Base-by-base conservation (phyloP, 2,329 filamentous ascomycete genomes). In the Trichophyton mentagrophytes region DNA sequence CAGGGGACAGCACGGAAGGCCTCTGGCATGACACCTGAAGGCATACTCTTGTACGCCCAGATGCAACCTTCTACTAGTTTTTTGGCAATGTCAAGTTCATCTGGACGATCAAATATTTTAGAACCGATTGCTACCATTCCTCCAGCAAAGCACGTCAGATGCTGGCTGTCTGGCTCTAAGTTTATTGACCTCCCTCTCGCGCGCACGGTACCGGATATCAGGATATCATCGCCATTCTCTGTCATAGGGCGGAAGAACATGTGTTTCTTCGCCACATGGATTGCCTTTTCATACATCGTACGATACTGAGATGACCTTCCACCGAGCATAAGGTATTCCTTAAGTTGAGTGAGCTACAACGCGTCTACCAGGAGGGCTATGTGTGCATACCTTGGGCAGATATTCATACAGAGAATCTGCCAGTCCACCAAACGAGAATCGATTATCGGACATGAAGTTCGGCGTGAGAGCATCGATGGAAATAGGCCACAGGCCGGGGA, bases 201-300 rank as follows among this genome's bases (percentile, higher is more conserved):
- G 44, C 33, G 58, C 11, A 60, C 51, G 65, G 84, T 84, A 25
- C 87, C 86, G 0, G 88, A 83, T 63, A 93, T 84, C 2, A 93
- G 79, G n/a, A 93, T 82, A 62, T 92, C 83, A 58, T 82, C 82
- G 59, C 82, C 77, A 33, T 82, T 80, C 5, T 84, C 80, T 22
- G 84, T 81, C 83, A 93, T 87, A 0, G 90, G 90, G 3, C 86
- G 82, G 73, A 84, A 95, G 61, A 95, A 82, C 8, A 95, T 79
- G 71, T 88, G 81, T 65, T 89, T 80, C 65, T 87, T 87, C 40
- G 86, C 82, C 0, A 84, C 84, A 3, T 86, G 82, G 33, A 86
- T 81, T 3, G 84, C 81, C 61, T 82, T 82, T 61, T 86, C 79
- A 69, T 95, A 90, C 73, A 95, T 81, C 20, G 80, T 80, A 63